Evolutionary conservation across 495 filamentous ascomycete species (phyloP).

Genomic region (Cladorrhinum samala): DNA sequence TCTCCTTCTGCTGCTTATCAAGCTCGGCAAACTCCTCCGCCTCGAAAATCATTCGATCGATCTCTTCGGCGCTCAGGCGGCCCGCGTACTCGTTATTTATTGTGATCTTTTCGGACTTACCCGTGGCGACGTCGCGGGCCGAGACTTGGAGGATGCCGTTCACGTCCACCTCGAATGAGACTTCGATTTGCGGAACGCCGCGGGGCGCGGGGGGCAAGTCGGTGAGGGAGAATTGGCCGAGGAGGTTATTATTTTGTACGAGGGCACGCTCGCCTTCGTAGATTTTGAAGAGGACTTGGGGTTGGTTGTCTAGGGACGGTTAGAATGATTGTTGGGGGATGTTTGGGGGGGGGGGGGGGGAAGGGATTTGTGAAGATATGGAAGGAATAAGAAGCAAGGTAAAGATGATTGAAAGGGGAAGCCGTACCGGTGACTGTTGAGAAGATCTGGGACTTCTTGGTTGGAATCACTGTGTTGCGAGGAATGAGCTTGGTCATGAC

Average conservation of each 20-base stretch:
- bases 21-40: slow-evolving; percentile 92
- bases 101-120: slow-evolving; percentile 83
- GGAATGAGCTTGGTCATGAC: slow-evolving; percentile 89
- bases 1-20: slow-evolving; percentile 82
- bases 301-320: too few relatives aligned
- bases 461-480: slow-evolving; percentile 84
- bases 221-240: slow-evolving; percentile 92
- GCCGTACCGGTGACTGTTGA: slow-evolving; percentile 87
- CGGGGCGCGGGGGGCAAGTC: slow-evolving; percentile 85
- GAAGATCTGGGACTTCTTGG: slow-evolving; percentile 86
- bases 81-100: slow-evolving; percentile 92
- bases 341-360: too few relatives aligned
- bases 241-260: slow-evolving; percentile 87
- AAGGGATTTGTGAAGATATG: too few relatives aligned
- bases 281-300: slow-evolving; percentile 85
- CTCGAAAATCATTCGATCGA: slow-evolving; percentile 89
- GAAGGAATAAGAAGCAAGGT: too few relatives aligned
- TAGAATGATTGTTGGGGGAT: too few relatives aligned
- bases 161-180: slow-evolving; percentile 88
- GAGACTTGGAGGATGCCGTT: slow-evolving; percentile 92
- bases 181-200: slow-evolving; percentile 91
- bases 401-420: too few relatives aligned
- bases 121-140: slow-evolving; percentile 86
- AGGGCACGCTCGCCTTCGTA: slow-evolving; percentile 89
- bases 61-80: slow-evolving; percentile 79